phyloP scores from a whole-genome alignment of 1,284 basidiomycete species.

The Ganoderma meredithae region DNA sequence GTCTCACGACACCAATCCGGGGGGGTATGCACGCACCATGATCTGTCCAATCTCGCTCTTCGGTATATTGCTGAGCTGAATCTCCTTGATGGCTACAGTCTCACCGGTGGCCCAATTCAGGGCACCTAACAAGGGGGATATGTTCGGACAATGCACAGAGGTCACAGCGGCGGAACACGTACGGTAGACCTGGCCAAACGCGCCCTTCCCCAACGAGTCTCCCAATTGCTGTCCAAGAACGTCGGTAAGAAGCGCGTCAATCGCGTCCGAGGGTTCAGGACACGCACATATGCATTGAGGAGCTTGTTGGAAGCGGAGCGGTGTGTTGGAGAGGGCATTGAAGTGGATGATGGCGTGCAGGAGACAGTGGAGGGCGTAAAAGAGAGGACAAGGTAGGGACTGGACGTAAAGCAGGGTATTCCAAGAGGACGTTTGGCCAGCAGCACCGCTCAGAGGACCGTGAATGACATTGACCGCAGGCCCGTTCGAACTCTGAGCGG shows the following conservation, averaged over 20 bases:
- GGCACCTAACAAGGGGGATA: constrained; percentile 62
- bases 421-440: constrained; percentile 18
- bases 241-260: background rate
- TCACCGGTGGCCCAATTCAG: constrained; percentile 97
- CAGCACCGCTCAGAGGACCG: constrained; percentile 27
- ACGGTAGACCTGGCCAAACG: constrained; percentile 95
- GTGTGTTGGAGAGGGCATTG: constrained; percentile 33
- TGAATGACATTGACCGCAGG: constrained; percentile 29
- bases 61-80: constrained; percentile 92
- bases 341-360: constrained; percentile 25
- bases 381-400: constrained; percentile 27
- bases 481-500: constrained; percentile 17
- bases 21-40: constrained; percentile 67
- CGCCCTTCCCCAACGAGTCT: constrained; percentile 93
- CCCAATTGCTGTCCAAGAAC: constrained; percentile 79
- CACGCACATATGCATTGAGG: constrained; percentile 47
- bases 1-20: background rate
- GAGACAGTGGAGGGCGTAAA: constrained; percentile 14
- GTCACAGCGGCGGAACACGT: constrained; percentile 44
- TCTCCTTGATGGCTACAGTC: constrained; percentile 96
- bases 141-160: constrained; percentile 13
- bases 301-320: constrained; percentile 42
- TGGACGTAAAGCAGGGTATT: constrained; percentile 15
- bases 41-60: constrained; percentile 94
- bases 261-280: background rate